phyloP scores from a whole-genome alignment of 805 yeast species.

The Wickerhamomyces alni region DNA sequence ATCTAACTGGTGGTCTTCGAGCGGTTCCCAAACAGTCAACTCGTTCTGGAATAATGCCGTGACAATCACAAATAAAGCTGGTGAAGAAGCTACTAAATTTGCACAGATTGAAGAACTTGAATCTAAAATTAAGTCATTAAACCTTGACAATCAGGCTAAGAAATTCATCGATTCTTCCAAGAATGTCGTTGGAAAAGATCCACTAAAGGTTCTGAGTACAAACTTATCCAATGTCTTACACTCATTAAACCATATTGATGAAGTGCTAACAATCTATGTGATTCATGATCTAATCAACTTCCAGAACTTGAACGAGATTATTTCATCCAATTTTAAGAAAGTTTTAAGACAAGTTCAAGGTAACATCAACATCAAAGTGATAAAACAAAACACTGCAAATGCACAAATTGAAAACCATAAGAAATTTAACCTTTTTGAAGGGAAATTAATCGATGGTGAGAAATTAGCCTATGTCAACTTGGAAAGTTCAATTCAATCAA shows the following conservation, averaged over 20 bases:
- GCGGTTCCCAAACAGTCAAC: constrained; percentile 60
- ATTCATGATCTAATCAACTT: constrained; percentile 64
- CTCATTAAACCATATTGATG: constrained; percentile 31
- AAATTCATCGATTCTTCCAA: constrained; percentile 20
- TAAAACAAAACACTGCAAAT: constrained; percentile 40
- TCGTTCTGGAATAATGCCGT: constrained; percentile 67
- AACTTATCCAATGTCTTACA: constrained; percentile 34
- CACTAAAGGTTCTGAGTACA: constrained; percentile 19
- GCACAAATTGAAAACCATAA: constrained; percentile 19
- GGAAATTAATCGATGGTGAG: constrained; percentile 77
- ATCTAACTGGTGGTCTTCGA: constrained; percentile 69
- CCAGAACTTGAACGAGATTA: constrained; percentile 38
- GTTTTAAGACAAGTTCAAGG: constrained; percentile 78
- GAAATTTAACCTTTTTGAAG: constrained; percentile 65
- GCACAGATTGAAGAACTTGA: constrained; percentile 23
- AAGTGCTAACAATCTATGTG: constrained; percentile 53
- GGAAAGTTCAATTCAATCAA: constrained; percentile 58
- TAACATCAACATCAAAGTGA: constrained; percentile 56
- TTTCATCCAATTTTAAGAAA: constrained; percentile 48
- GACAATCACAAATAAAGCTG: constrained; percentile 35
- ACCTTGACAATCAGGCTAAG: constrained; percentile 26
- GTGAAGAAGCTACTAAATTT: constrained; percentile 21
- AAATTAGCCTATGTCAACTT: constrained; percentile 84
- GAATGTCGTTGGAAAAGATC: not conserved
- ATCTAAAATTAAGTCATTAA: constrained; percentile 5